phyloP scores from a whole-genome alignment of 305 asterid species.

The Fraxinus velutina region DNA sequence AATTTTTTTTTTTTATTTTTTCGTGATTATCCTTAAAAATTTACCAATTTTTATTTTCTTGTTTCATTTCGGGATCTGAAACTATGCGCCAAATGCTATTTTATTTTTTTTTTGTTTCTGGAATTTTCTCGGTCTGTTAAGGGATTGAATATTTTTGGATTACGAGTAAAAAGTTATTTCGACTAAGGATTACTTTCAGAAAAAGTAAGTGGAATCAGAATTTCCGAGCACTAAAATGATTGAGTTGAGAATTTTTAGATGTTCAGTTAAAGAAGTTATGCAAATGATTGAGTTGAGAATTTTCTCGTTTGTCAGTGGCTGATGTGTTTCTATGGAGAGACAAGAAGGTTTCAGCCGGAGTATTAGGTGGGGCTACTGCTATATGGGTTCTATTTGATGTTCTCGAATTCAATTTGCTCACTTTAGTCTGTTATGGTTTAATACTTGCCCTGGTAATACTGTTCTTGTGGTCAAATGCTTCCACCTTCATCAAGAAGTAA shows the following conservation, averaged over 20 bases:
- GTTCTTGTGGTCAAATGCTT: conserved; percentile 69
- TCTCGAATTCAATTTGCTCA: conserved; percentile 59
- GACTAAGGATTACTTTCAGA: not conserved
- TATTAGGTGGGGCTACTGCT: conserved; percentile 65
- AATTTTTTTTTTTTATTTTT: not conserved
- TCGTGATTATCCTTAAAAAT: not conserved
- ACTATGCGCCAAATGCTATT: conserved; percentile 13
- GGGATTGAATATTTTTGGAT: not conserved
- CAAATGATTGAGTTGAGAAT: conserved; percentile 10
- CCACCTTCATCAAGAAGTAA: conserved; percentile 69
- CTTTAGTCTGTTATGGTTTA: conserved; percentile 55
- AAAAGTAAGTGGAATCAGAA: not conserved
- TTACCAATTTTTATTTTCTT: not conserved
- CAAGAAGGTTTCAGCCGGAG: conserved; percentile 68
- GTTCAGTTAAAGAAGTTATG: not conserved
- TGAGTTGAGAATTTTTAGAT: not conserved
- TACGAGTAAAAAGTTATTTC: not conserved
- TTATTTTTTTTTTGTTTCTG: conserved; percentile 1
- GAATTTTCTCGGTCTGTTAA: conserved; percentile 9
- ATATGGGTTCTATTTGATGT: conserved; percentile 70
- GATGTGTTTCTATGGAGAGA: conserved; percentile 80
- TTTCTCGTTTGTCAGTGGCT: conserved; percentile 51
- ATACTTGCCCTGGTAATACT: conserved; percentile 50
- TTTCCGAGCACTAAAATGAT: not conserved
- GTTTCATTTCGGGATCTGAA: conserved; percentile 20